Evolutionary conservation across 164 flowering plant species (phyloP).

Genomic region (Chimonanthus praecox): DNA sequence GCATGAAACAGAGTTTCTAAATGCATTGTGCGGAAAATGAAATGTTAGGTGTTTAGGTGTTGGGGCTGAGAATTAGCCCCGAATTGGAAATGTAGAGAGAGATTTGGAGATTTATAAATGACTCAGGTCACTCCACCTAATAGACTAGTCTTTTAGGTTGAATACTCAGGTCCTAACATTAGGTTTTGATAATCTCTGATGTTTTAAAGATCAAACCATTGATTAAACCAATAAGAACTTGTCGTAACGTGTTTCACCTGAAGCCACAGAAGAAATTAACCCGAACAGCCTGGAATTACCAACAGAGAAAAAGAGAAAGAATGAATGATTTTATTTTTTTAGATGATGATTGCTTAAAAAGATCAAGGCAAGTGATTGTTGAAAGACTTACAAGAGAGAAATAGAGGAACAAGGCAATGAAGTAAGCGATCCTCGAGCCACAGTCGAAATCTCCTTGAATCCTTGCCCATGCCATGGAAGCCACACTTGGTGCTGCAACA

Average conservation of each 20-base stretch:
- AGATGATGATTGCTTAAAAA: background rate
- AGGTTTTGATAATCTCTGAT: background rate
- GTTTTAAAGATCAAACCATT: no score
- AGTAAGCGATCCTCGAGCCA: slow-evolving; percentile 60
- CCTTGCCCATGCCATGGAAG: slow-evolving; percentile 75
- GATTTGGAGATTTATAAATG: no score
- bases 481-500: slow-evolving; percentile 80
- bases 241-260: slow-evolving; percentile 30
- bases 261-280: slow-evolving; percentile 76
- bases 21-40: background rate
- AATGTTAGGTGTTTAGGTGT: no score
- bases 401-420: slow-evolving; percentile 75
- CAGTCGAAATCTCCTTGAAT: slow-evolving; percentile 58
- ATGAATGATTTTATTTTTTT: background rate
- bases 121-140: no score
- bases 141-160: no score
- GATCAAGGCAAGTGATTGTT: background rate
- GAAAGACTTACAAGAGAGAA: slow-evolving; percentile 51
- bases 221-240: background rate
- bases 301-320: background rate
- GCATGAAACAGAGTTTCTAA: background rate
- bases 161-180: no score
- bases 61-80: no score
- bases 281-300: slow-evolving; percentile 53
- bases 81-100: no score